Base-by-base conservation (phyloP, 768 basidiomycete species). In the Naematelia encephala region DNA sequence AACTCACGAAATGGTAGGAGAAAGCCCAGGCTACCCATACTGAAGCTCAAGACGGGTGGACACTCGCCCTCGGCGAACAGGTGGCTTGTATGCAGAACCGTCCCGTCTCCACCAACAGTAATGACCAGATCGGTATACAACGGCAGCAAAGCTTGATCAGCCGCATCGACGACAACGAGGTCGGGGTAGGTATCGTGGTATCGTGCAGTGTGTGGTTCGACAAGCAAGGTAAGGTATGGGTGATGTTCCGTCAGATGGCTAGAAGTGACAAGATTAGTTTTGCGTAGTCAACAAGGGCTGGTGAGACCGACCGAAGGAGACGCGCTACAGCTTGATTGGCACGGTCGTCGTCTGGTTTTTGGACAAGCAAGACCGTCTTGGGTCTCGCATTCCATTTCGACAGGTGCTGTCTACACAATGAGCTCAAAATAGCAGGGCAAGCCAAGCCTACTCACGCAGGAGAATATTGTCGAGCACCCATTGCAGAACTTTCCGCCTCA, bases 51-150 rank as follows among this genome's bases (percentile, higher is more conserved):
- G 0, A 89, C 91, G 0, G 93, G 93, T 3, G 93, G 93, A 5
- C 96, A 91, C 21, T 89, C 88, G n/a, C 88, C 90, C 2, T 84
- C 80, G 65, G 86, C 88, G 77, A 97, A 97, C 8, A 97, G 79
- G 5, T 90, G 90, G 0, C 92, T 92, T 0, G 91, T 90, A 72
- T 93, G 91, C 0, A 97, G 82, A 50, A 96, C 92, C 4, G 93
- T 96, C 8, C 93, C 93, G 72, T 97, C 93, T 29, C 93, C 93
- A 46, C 93, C 93, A 1, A 97, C 79, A 0, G 93, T 94, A 25
- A 96, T 85, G 19, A 96, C 87, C 8, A 97, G 80, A 73, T 91
- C 89, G 58, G 94, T 88, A 45, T 68, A 61, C 1, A 57, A 43
- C 0, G 62, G 52, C 14, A 73, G 53, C 2, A 70, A 55, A 1